These are phyloP conservation scores for Ulmus americana DNA, from an alignment of 331 rosid species.

Conservation along the genomic window DNA sequence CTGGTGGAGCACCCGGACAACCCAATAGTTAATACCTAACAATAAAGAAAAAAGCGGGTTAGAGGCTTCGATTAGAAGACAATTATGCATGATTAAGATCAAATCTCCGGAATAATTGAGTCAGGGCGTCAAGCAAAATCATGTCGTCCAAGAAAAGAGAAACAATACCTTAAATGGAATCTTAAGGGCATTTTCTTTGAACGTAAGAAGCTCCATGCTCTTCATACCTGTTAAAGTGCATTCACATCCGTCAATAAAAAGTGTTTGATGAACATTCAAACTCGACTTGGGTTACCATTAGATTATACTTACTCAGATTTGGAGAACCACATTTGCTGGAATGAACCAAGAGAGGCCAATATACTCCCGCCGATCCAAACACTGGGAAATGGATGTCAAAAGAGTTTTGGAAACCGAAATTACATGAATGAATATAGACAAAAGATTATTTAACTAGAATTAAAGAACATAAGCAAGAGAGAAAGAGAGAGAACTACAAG, in stretches of 20 bases:
- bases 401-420: constrained; percentile 20
- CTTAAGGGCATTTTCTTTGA: constrained; percentile 90
- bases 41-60: constrained; percentile 3
- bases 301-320: constrained; percentile 68
- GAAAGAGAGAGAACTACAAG: background rate
- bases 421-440: background rate
- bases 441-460: background rate
- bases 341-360: constrained; percentile 99
- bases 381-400: constrained; percentile 40
- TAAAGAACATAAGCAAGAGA: background rate
- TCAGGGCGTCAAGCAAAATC: background rate
- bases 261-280: background rate
- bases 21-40: constrained; percentile 9
- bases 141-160: constrained; percentile 1
- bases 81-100: background rate
- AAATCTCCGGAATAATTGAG: background rate
- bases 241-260: background rate
- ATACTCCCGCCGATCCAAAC: constrained; percentile 99
- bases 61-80: constrained; percentile 6
- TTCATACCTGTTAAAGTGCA: constrained; percentile 56
- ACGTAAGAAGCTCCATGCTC: constrained; percentile 97
- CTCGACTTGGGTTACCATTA: background rate
- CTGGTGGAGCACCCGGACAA: constrained; percentile 16
- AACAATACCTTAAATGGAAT: constrained; percentile 14
- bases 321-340: constrained; percentile 99